phyloP scores from a whole-genome alignment of 352 stramenopile species.

The Phytophthora syringae region DNA sequence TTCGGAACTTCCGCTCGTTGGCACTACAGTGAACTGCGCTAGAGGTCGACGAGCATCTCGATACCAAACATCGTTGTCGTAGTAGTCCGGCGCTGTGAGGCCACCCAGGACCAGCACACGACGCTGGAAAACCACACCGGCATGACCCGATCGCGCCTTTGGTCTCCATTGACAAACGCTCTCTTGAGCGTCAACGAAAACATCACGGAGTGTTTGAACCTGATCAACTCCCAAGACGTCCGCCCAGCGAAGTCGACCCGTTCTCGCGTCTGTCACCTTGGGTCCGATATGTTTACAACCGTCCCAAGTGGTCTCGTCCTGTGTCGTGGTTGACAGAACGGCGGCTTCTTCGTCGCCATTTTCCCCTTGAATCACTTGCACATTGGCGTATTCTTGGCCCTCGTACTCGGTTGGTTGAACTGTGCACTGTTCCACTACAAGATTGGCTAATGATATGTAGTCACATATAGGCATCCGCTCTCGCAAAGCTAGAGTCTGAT shows the following conservation, averaged over 20 bases:
- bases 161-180: slow-evolving; percentile 77
- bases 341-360: slow-evolving; percentile 20
- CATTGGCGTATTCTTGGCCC: slow-evolving; percentile 51
- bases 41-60: slow-evolving; percentile 57
- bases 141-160: slow-evolving; percentile 62
- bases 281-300: slow-evolving; percentile 62
- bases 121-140: slow-evolving; percentile 75
- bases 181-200: slow-evolving; percentile 69
- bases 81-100: slow-evolving; percentile 62
- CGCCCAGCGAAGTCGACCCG: slow-evolving; percentile 53
- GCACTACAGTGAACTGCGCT: slow-evolving; percentile 58
- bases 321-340: slow-evolving; percentile 10
- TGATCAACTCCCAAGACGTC: slow-evolving; percentile 74
- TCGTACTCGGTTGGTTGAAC: slow-evolving; percentile 54
- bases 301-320: slow-evolving; percentile 53
- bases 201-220: slow-evolving; percentile 63
- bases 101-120: slow-evolving; percentile 81
- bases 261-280: slow-evolving; percentile 47
- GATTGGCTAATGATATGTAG: slow-evolving; percentile 68
- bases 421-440: slow-evolving; percentile 62
- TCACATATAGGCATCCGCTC: slow-evolving; percentile 70
- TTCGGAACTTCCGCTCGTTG: slow-evolving; percentile 59
- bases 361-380: slow-evolving; percentile 44
- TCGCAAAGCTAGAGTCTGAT: slow-evolving; percentile 58
- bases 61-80: slow-evolving; percentile 92